Percentiles rank a stretch among this genome's conserved stretches.
Evolutionary conservation across 176 grass and related monocot species (phyloP).

Genomic region (Cenchrus americanus): DNA sequence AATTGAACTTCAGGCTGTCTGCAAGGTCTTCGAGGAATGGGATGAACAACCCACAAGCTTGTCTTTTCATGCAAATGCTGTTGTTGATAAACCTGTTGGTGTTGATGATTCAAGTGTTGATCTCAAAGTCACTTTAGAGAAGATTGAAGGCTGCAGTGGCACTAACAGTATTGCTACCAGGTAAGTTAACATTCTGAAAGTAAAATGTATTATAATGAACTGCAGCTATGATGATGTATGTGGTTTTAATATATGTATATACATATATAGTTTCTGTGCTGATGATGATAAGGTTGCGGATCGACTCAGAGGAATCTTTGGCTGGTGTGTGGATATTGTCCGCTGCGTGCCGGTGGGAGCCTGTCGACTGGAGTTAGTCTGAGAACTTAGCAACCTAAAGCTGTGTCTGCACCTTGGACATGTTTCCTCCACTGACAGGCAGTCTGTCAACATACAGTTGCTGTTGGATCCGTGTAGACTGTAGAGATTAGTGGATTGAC

Average conservation of each 20-base stretch:
- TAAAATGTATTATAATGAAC: neutral
- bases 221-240: neutral
- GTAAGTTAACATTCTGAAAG: neutral
- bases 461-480: neutral
- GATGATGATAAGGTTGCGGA: neutral
- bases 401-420: neutral
- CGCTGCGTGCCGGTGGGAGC: neutral
- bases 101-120: neutral
- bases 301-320: neutral
- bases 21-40: neutral
- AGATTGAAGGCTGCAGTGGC: neutral
- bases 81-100: neutral
- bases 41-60: neutral
- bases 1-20: neutral
- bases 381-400: neutral
- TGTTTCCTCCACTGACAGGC: neutral
- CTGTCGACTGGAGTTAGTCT: neutral
- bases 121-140: neutral
- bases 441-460: neutral
- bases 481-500: neutral
- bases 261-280: neutral
- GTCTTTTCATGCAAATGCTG: neutral
- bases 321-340: conserved; percentile 2
- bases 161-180: too few relatives aligned
- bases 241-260: neutral